Base-by-base conservation (phyloP, 2,329 filamentous ascomycete species). In the Hyphodiscus sp. region DNA sequence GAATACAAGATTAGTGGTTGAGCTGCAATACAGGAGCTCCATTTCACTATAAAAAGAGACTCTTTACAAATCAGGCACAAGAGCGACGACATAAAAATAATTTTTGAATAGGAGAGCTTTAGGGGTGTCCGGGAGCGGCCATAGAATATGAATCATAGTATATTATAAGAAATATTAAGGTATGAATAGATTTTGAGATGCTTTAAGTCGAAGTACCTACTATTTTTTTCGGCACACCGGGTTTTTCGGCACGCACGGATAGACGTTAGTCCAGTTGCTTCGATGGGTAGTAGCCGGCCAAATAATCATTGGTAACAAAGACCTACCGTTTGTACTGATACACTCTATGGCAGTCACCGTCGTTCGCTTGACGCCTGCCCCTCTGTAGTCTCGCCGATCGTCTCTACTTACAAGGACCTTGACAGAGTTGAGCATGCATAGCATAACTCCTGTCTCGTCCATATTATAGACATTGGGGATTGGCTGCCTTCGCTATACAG, bases 321-420 rank as follows among this genome's bases (percentile, higher is more conserved):
- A 63, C 48, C 58, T 61, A 54, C 59, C 55, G 45, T 63, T 52
- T n/a, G 44, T 58, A 52, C 44, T 44, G 15, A 45, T 54, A 23
- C 43, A 51, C 20, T 52, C 49, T 2, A 54, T 33, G 13, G 2
- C 43, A 41, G 52, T 48, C 7, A 52, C 43, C 45, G 54, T 50
- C 3, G 50, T 62, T 6, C 65, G 63, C 56, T 67, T 58, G 16
- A 65, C 52, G 29, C 56, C n/a, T 13, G 59, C 60, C 19, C 64
- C 62, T 55, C 64, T 60, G 30, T 59, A 60, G 42, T 57, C 45
- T 46, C 57, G 52, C 13, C 15, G 11, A 30, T 64, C 59, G 20
- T 63, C 50, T 19, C 59, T 63, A 56, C 57, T 45, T 48, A 67
- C 55, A 16, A 69, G 60, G 20, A 68, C 65, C 53, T 68, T 68